Evolutionary conservation across 148 eudicot genomes (phyloP).

Genomic region (Chenopodium berlandieri): DNA sequence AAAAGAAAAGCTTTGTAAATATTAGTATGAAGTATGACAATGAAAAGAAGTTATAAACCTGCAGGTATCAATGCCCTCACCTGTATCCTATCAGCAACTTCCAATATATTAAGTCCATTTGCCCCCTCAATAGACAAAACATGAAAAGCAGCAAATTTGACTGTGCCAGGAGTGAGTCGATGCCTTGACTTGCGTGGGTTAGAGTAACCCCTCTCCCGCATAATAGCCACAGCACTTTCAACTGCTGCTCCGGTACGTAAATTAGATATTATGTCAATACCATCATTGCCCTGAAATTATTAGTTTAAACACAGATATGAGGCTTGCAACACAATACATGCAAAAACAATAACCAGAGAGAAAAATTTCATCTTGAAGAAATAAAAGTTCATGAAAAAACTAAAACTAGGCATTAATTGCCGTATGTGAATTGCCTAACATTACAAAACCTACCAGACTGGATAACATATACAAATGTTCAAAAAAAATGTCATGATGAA

Average conservation of each 20-base stretch:
- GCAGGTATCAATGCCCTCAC: conserved; percentile 30
- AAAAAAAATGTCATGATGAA: background rate
- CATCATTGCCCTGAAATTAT: conserved; percentile 62
- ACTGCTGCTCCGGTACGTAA: conserved; percentile 85
- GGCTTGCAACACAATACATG: background rate
- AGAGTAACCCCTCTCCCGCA: conserved; percentile 81
- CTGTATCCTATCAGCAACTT: conserved; percentile 93
- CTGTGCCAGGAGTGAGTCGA: conserved; percentile 96
- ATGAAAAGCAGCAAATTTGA: conserved; percentile 93
- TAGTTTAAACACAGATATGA: background rate
- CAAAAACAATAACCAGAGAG: background rate
- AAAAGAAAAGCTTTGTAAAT: conserved; percentile 4
- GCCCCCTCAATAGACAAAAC: conserved; percentile 87
- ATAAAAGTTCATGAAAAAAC: background rate
- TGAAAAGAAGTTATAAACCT: background rate
- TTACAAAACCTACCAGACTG: background rate
- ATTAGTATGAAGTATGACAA: conserved; percentile 6
- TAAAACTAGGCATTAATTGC: background rate
- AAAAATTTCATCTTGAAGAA: background rate
- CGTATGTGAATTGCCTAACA: background rate
- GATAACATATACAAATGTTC: background rate
- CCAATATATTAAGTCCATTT: conserved; percentile 72
- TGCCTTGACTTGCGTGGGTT: conserved; percentile 88
- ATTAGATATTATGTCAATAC: conserved; percentile 60
- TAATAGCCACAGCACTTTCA: conserved; percentile 75